Percentiles rank a stretch among this genome's conserved stretches.
Evolutionary conservation across 2,329 filamentous ascomycete genomes (phyloP).

Genomic region (Cladorrhinum sp.): DNA sequence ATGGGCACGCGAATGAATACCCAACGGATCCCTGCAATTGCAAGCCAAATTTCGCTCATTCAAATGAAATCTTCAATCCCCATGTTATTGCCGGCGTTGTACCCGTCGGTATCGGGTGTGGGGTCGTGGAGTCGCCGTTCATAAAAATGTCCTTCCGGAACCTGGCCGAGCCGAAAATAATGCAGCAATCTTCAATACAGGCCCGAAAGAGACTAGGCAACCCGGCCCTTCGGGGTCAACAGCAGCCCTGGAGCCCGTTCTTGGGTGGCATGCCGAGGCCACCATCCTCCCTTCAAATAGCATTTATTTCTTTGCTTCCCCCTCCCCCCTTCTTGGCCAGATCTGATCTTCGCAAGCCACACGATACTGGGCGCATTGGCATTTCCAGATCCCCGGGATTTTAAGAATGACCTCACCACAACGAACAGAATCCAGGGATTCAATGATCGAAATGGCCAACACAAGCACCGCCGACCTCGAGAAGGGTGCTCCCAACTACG

Average conservation of each 20-base stretch:
- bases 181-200: background rate
- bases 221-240: background rate
- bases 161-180: background rate
- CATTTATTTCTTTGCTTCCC: background rate
- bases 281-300: background rate
- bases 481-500: conserved; percentile 14
- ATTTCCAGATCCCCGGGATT: background rate
- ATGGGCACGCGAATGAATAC: no score
- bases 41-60: no score
- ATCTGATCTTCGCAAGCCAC: background rate
- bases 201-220: background rate
- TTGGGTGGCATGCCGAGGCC: background rate
- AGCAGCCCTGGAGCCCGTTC: background rate
- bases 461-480: conserved; percentile 15
- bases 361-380: background rate
- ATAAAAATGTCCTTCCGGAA: background rate
- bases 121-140: background rate
- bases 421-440: background rate
- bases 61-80: no score
- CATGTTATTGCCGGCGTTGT: no score
- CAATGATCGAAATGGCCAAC: background rate
- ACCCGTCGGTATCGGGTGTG: background rate
- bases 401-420: background rate
- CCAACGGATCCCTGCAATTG: no score
- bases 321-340: background rate